Conservation (phyloP, 1,284 basidiomycete species). For the Ceratobasidium sp. region DNA sequence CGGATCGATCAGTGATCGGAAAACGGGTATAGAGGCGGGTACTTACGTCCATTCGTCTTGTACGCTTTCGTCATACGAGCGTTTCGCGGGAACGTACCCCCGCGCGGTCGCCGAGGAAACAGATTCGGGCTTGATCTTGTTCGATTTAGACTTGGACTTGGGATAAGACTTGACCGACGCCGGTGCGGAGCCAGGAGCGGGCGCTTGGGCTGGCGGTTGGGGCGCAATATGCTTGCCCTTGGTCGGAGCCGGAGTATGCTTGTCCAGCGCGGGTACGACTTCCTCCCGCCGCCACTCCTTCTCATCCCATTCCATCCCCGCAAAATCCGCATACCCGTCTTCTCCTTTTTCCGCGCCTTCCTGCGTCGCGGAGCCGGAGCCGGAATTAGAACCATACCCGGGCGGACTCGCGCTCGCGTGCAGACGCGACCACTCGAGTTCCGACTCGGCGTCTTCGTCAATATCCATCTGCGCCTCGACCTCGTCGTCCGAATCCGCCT, state of each 20-base stretch:
- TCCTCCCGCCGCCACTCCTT: constrained; percentile 40
- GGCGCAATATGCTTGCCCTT: not conserved
- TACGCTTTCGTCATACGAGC: constrained; percentile 22
- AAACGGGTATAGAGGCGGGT: not conserved
- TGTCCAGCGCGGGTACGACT: constrained; percentile 24
- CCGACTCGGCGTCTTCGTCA: constrained; percentile 36
- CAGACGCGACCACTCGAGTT: constrained; percentile 30
- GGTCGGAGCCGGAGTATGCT: not conserved
- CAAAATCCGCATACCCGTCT: constrained; percentile 28
- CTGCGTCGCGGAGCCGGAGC: not conserved
- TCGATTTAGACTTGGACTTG: constrained; percentile 11
- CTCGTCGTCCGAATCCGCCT: constrained; percentile 11
- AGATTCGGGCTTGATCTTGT: constrained; percentile 2
- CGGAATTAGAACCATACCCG: constrained; percentile 19
- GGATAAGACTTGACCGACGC: constrained; percentile 13
- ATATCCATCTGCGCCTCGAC: constrained; percentile 23
- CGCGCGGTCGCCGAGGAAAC: constrained; percentile 33
- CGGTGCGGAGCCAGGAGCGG: not conserved
- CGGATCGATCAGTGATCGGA: not conserved
- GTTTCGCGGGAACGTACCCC: constrained; percentile 27
- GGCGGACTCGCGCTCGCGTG: constrained; percentile 31
- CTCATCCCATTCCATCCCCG: constrained; percentile 39
- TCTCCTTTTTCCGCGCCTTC: constrained; percentile 25
- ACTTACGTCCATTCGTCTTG: constrained; percentile 42
- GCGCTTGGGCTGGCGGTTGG: not conserved